phyloP scores from a whole-genome alignment of 306 rosid genomes.

The Lathyrus sativus region DNA sequence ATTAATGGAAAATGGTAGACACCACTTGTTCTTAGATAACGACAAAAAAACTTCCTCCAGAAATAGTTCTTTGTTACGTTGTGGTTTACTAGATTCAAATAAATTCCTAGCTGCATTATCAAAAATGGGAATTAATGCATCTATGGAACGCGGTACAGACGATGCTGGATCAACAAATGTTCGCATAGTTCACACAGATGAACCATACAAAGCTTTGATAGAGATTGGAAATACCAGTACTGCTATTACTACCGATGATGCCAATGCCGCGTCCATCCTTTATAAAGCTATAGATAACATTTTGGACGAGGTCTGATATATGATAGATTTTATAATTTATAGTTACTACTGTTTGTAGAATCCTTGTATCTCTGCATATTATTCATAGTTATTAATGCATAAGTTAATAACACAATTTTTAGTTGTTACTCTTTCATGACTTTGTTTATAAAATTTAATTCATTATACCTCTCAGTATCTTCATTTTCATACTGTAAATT shows the following conservation, averaged over 20 bases:
- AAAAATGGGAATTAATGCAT: constrained; percentile 59
- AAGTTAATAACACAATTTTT: background rate
- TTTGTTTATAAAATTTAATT: no score
- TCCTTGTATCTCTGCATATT: constrained; percentile 18
- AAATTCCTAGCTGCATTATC: constrained; percentile 60
- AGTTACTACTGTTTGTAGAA: background rate
- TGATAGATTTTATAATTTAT: constrained; percentile 27
- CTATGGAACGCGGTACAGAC: constrained; percentile 34
- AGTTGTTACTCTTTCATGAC: background rate
- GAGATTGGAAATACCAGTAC: constrained; percentile 57
- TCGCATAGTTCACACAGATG: constrained; percentile 42
- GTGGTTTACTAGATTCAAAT: constrained; percentile 59
- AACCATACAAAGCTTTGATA: constrained; percentile 62
- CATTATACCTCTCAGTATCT: no score
- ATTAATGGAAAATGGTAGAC: constrained; percentile 49
- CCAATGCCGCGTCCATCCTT: constrained; percentile 52
- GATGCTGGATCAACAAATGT: constrained; percentile 41
- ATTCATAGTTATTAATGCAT: background rate
- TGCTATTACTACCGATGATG: constrained; percentile 51
- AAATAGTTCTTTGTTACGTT: constrained; percentile 48
- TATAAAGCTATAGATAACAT: constrained; percentile 54
- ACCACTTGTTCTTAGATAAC: constrained; percentile 45
- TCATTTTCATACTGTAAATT: no score
- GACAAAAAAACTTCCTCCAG: constrained; percentile 28
- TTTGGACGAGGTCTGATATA: constrained; percentile 48